Evolutionary conservation across 495 filamentous ascomycete genomes (phyloP), one percentile per base, ranked within the genome.

Genomic region (Rhypophila decipiens): DNA sequence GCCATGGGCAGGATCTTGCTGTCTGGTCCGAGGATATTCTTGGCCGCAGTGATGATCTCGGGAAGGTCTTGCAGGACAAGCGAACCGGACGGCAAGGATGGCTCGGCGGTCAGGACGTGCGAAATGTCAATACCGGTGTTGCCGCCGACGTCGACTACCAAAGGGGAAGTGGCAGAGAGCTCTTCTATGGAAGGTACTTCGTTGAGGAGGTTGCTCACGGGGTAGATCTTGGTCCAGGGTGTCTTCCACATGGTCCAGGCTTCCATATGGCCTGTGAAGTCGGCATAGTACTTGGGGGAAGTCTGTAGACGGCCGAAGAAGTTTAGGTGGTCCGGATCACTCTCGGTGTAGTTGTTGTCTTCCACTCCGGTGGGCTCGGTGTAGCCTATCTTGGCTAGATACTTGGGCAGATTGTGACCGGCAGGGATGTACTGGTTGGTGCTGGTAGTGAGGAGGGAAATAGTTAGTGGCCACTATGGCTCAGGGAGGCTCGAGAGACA

Each of bases 21-120:
- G 71, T 76, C 73, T n/a, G n/a, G n/a, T n/a, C n/a, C n/a, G 33
- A 78, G 72, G 12, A 76, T 56, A 23, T 75, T 59, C 29, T 52
- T 49, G 1, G 68, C 55, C 5, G 34, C 52, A 11, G 56, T 60
- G 33, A 79, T 68, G 9, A 71, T 67, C 0, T 52, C 54, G 5
- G 67, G 60, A 0, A 70, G 59, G 46, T 79, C 76, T 41, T 78
- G 61, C n/a, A 76, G 53, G 1, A 75, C 51, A 3, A 71, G 50
- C n/a, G 57, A 57, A 1, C 63, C 69, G 0, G 24, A 36, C 8
- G 50, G 39, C 0, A 77, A 49, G 12, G 42, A 24, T 1, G 70
- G 66, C 37, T 58, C 65, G 5, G 59, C 61, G 1, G 34, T 51
- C 3, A 65, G 50, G 23, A 76, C 68, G 7, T 60, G 64, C 11